Evolutionary conservation across 2,329 filamentous ascomycete species (phyloP), one percentile per base, ranked within the genome.

Genomic region (Microdochium paspali): DNA sequence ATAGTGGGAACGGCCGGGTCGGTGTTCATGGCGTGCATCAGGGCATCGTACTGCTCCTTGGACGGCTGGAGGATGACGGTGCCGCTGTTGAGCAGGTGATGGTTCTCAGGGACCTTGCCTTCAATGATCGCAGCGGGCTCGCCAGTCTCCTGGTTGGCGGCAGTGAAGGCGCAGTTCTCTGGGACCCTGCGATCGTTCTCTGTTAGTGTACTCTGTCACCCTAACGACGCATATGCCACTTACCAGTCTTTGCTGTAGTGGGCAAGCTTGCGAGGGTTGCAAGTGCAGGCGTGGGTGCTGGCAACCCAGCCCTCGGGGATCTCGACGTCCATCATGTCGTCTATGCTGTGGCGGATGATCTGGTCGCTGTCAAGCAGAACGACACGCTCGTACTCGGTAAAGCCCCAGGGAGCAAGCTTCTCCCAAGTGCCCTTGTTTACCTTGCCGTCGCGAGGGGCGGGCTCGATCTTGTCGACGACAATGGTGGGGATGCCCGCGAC

Each of bases 21-120:
- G 5, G 54, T 59, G 54, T 60, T 58, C 61, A 60, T 53, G 49
- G 59, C 52, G 47, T 61, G 46, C 30, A 64, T 58, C n/a, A 63
- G 54, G 18, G 49, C 51, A 46, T 58, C 58, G 49, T 53, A 62
- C 46, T 61, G 52, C 45, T 47, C 24, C 31, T 55, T 49, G 12
- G 61, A 64, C 3, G 61, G 61, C 47, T 48, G 50, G n/a, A 64
- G 40, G 35, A 63, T 58, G 3, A 63, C 60, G 18, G 61, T 63
- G 21, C 60, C 61, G 47, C 59, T 62, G 55, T 63, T 64, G n/a
- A 63, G 60, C 15, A 63, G 55, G 56, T 63, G 62, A 53, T 64
- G 60, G 52, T 61, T 62, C 25, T 53, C 52, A 3, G 56, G 61
- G 31, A 54, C 53, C 25, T 50, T 46, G 25, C 55, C 51, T 10